A percentile compares a stretch with the other conserved stretches of the same genome.
Evolutionary conservation across 441 rosid species (phyloP).

Genomic region (Eutrema salsugineum): DNA sequence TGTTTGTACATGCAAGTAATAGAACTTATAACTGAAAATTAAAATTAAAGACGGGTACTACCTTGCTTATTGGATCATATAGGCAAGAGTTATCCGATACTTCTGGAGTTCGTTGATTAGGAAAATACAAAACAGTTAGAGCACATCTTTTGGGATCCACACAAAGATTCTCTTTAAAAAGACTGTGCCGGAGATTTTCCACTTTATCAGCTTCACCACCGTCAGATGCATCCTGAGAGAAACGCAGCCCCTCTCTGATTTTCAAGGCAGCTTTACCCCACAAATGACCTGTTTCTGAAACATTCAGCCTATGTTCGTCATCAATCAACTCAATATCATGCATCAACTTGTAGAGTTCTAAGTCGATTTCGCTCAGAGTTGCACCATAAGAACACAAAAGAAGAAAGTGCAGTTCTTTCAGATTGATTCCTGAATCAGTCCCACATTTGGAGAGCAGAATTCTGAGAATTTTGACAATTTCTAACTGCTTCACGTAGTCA

Average conservation of each 20-base stretch:
- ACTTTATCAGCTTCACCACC: constrained; percentile 42
- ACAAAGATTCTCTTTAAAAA: constrained; percentile 78
- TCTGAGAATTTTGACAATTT: constrained; percentile 73
- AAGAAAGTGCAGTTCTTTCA: constrained; percentile 60
- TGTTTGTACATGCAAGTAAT: neutral
- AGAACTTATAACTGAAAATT: neutral
- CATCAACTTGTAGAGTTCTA: constrained; percentile 70
- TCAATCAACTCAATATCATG: constrained; percentile 56
- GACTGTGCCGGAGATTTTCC: constrained; percentile 52
- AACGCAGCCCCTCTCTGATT: constrained; percentile 49
- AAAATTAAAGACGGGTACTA: constrained; percentile 18
- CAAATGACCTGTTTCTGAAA: constrained; percentile 54
- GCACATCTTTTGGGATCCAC: constrained; percentile 74
- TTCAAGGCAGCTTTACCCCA: constrained; percentile 81
- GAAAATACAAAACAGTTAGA: constrained; percentile 65
- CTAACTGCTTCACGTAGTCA: constrained; percentile 46
- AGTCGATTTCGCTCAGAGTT: constrained; percentile 68
- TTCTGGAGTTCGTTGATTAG: constrained; percentile 54
- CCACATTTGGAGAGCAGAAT: constrained; percentile 51
- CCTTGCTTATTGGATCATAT: constrained; percentile 26
- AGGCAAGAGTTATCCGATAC: constrained; percentile 32
- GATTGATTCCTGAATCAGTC: constrained; percentile 57
- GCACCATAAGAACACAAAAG: constrained; percentile 93
- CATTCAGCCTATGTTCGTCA: constrained; percentile 33
- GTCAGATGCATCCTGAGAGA: constrained; percentile 44